These are phyloP conservation scores for Penicillium argentinense DNA, from an alignment of 495 filamentous ascomycete species.

Conservation along the genomic window DNA sequence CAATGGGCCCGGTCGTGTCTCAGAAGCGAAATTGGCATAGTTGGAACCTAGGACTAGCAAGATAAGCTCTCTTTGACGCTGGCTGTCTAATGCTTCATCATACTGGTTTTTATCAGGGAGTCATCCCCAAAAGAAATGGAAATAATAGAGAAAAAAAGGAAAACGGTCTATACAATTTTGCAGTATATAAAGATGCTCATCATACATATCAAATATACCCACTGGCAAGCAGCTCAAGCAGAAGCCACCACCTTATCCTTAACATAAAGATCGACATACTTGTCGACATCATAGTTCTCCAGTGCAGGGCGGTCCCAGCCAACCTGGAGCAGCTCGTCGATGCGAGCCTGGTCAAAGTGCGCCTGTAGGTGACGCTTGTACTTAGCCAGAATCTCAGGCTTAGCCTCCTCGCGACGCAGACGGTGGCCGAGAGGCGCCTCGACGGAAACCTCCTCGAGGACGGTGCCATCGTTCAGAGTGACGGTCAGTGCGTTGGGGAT, in stretches of 20 bases:
- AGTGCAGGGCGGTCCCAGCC: conserved; percentile 71
- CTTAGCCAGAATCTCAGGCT: conserved; percentile 92
- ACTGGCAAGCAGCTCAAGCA: too few species aligned
- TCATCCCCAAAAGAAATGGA: too few species aligned
- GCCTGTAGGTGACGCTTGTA: conserved; percentile 88
- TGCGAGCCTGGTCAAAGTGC: conserved; percentile 73
- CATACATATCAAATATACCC: too few species aligned
- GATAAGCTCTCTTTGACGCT: too few species aligned
- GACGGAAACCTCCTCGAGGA: conserved; percentile 85
- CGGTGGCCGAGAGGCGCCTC: conserved; percentile 95
- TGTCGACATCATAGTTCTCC: conserved; percentile 79
- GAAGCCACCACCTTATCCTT: conserved; percentile 55
- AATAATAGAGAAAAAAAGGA: too few species aligned
- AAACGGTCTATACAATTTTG: too few species aligned
- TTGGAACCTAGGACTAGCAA: too few species aligned
- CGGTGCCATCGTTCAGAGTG: conserved; percentile 91
- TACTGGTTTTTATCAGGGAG: too few species aligned
- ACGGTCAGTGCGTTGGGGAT: conserved; percentile 96
- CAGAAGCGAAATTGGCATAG: too few species aligned
- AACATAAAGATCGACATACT: conserved; percentile 95
- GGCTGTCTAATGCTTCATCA: too few species aligned
- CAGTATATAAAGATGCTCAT: too few species aligned
- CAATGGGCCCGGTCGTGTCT: too few species aligned
- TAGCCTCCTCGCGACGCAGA: conserved; percentile 90
- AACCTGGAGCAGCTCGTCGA: conserved; percentile 75